A percentile compares a stretch with the other conserved stretches of the same genome.
phyloP scores from a whole-genome alignment of 352 stramenopile genomes.

The Phytophthora kernoviae region DNA sequence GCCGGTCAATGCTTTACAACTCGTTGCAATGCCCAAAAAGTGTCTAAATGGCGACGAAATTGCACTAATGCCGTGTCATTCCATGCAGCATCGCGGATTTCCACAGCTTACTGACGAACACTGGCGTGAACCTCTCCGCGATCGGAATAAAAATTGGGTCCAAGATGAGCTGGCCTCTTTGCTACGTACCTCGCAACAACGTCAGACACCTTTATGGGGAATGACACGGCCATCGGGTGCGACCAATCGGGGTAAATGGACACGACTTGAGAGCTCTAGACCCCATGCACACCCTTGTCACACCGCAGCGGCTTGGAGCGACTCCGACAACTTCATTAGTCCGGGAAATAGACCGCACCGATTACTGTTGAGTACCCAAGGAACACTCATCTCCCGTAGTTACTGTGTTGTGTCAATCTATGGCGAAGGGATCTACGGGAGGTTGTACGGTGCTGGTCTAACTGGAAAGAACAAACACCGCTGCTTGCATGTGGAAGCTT shows the following conservation, averaged over 20 bases:
- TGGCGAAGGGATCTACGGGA: conserved; percentile 60
- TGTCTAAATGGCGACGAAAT: conserved; percentile 55
- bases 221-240: conserved; percentile 46
- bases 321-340: conserved; percentile 6
- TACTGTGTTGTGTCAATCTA: conserved; percentile 69
- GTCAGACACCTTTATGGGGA: conserved; percentile 8
- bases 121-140: conserved; percentile 61
- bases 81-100: conserved; percentile 47
- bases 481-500: conserved; percentile 55
- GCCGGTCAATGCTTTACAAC: conserved; percentile 41
- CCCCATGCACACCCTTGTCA: conserved; percentile 31
- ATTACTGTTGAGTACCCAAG: conserved; percentile 53
- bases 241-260: conserved; percentile 54
- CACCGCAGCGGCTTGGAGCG: neutral
- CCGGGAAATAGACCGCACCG: conserved; percentile 20
- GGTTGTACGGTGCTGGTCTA: conserved; percentile 56
- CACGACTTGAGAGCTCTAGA: conserved; percentile 36
- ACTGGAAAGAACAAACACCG: conserved; percentile 30
- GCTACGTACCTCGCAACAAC: conserved; percentile 16
- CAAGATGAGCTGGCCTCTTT: conserved; percentile 56
- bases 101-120: conserved; percentile 39
- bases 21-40: conserved; percentile 55
- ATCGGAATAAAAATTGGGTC: conserved; percentile 64
- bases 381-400: conserved; percentile 56
- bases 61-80: conserved; percentile 78